Conservation (phyloP, 768 basidiomycete genomes). For the Hemileccinum rubropunctum region DNA sequence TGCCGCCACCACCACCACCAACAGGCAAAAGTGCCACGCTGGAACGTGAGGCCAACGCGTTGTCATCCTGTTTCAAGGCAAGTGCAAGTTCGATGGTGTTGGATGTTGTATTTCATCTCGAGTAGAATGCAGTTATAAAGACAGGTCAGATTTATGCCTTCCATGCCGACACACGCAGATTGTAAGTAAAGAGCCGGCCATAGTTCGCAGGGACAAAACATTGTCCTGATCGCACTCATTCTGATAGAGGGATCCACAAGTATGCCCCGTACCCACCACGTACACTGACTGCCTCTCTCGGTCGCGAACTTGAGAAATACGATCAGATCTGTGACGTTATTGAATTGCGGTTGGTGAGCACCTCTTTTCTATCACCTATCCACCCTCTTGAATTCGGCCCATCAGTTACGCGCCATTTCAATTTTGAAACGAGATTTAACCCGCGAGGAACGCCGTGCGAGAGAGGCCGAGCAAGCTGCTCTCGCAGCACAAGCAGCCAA, state of each 20-base stretch:
- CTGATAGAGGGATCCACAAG: conserved; percentile 52
- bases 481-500: conserved; percentile 33
- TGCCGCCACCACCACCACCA: conserved; percentile 54
- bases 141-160: conserved; percentile 71
- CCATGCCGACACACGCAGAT: conserved; percentile 58
- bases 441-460: conserved; percentile 55
- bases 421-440: conserved; percentile 68
- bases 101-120: not conserved
- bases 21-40: conserved; percentile 42
- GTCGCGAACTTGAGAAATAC: conserved; percentile 74
- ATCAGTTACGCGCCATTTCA: conserved; percentile 66
- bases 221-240: not conserved
- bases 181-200: conserved; percentile 43
- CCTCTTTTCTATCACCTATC: not conserved
- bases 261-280: conserved; percentile 61
- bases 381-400: not conserved
- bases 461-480: conserved; percentile 42
- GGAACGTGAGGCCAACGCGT: conserved; percentile 61
- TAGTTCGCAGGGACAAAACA: not conserved
- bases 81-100: conserved; percentile 5
- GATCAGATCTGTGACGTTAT: conserved; percentile 79
- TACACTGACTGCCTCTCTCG: conserved; percentile 61
- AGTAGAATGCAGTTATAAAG: conserved; percentile 61
- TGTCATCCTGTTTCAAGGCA: conserved; percentile 60
- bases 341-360: conserved; percentile 65